Evolutionary conservation across 179 eudicot species (phyloP), one percentile per base, ranked within the genome.

Genomic region (Drosera spatulata): DNA sequence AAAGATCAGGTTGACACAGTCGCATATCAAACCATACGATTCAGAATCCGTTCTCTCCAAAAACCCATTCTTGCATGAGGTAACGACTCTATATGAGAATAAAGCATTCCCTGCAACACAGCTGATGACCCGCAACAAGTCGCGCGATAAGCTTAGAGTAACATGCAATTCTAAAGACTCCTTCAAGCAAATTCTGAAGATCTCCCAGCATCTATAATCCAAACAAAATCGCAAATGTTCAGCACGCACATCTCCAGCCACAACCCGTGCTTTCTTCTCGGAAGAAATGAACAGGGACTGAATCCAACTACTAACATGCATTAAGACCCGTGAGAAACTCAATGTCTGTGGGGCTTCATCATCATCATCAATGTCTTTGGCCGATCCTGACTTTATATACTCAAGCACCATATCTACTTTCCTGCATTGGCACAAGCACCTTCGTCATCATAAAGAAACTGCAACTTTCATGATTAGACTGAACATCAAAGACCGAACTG

Each of bases 201-300:
- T 76, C 54, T 81, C 73, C 99, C 99, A 94, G 71, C 96, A 81
- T 78, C 85, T 85, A 62, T 60, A 56, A 63, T 94, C 96, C 72
- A 82, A 78, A 74, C 77, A 77, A 12, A 81, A 79, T 48, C 68
- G 75, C 49, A 72, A 60, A 62, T 61, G 71, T 63, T 66, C 78
- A 10, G 72, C 69, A 65, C 72, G 69, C 58, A 57, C 50, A 41
- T 66, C 61, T 60, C 72, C 58, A 56, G 69, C 81, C 73, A 64
- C 75, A 60, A 55, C 66, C 57, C 79, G 77, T 39, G 73, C 64
- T 67, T 78, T 81, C 79, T 85, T 87, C 59, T 75, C 94, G 0
- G 97, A 80, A 33, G 81, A 74, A 66, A 86, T 80, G 61, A 94
- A 71, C 66, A 83, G 55, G 12, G 82, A 65, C 62, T 85, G 97